Evolutionary conservation across 345 rosid genomes (phyloP).

Genomic region (Abelmoschus esculentus): DNA sequence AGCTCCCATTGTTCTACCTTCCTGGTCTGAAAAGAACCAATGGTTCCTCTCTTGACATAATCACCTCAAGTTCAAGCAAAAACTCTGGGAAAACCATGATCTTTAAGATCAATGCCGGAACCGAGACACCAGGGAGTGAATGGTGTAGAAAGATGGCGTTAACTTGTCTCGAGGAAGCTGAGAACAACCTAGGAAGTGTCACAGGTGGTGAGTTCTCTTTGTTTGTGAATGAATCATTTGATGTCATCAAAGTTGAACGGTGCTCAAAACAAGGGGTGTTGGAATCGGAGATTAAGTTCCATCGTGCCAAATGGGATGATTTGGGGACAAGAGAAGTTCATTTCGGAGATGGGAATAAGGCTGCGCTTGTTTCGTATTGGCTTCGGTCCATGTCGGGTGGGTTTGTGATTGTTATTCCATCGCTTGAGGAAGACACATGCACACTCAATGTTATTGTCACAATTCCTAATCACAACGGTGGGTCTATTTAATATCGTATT

Average conservation of each 20-base stretch:
- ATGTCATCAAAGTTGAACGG: conserved; percentile 29
- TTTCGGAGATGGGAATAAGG: conserved; percentile 33
- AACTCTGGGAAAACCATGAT: conserved; percentile 25
- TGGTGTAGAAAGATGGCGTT: conserved; percentile 16
- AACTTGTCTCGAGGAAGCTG: conserved; percentile 30
- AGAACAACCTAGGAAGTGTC: conserved; percentile 17
- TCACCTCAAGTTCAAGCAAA: conserved; percentile 28
- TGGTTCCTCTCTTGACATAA: neutral
- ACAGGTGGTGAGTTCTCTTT: conserved; percentile 22
- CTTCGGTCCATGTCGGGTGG: conserved; percentile 33
- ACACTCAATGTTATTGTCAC: conserved; percentile 27
- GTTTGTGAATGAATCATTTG: conserved; percentile 34
- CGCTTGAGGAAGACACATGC: neutral
- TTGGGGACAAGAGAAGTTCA: conserved; percentile 23
- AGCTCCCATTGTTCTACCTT: conserved; percentile 45
- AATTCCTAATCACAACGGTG: conserved; percentile 16
- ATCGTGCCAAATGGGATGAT: conserved; percentile 28
- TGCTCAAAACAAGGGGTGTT: conserved; percentile 16
- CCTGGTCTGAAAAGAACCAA: conserved; percentile 27
- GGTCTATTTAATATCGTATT: neutral
- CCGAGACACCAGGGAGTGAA: conserved; percentile 3
- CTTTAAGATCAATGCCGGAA: conserved; percentile 16
- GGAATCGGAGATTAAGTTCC: neutral
- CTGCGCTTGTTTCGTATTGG: conserved; percentile 41
- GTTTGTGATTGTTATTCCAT: conserved; percentile 32